Evolutionary conservation across 1,284 basidiomycete species (phyloP), one percentile per base, ranked within the genome.

Genomic region (Leccinum pseudoinsigne): DNA sequence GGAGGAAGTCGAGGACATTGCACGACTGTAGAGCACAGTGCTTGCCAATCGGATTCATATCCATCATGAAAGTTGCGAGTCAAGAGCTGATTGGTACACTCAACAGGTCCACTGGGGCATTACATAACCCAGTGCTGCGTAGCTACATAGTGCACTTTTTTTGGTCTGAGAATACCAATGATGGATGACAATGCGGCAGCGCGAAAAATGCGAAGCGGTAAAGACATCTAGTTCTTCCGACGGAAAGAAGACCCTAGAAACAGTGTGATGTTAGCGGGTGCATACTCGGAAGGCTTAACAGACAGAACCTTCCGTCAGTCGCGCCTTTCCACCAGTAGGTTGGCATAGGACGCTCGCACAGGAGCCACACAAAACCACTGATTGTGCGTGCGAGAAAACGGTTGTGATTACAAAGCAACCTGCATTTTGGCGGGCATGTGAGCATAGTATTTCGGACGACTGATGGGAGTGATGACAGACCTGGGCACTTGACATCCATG

Each of bases 401-500:
- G 93, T 95, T 69, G 93, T 95, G 80, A 97, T 95, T 74, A 91
- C 88, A 78, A 97, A 95, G 86, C 94, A 97, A 68, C 93, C 93
- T 92, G 73, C 58, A 66, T 8, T 36, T 14, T 40, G 51, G 64
- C 62, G 63, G 59, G 60, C 47, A 66, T 55, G 59, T 69, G 61
- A 59, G 42, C 5, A 58, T 10, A 11, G 2, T 1, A 12, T 28
- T 53, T 45, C 12, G 11, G 40, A 47, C 28, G 11, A 21, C 47
- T 9, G 5, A 55, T n/a, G 10, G n/a, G n/a, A 80, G 7, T 38
- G 23, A 31, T 38, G n/a, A 63, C 86, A 67, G 64, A 92, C 95
- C 94, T 75, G 97, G 92, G 85, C 97, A 99, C 84, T 99, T 99
- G 76, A 99, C 96, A 79, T 99, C 97, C 97, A 99, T 99, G 84